A percentile compares a stretch with the other conserved stretches of the same genome.
Evolutionary conservation across 495 filamentous ascomycete genomes (phyloP).

Genomic region (Apodospora peruviana): DNA sequence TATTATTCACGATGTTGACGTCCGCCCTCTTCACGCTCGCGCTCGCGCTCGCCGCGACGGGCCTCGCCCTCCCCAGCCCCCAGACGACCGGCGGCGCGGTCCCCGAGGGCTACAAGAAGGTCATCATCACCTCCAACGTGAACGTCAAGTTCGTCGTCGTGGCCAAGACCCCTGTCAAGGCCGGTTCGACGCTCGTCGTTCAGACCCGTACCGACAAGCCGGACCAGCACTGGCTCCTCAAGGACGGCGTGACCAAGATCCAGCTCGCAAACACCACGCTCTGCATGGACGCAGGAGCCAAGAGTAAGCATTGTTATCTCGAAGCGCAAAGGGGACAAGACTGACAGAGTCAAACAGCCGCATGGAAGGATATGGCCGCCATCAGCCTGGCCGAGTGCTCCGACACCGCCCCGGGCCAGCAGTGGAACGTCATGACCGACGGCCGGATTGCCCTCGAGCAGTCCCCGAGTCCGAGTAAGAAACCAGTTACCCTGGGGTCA

Average conservation of each 20-base stretch:
- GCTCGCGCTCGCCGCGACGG: constrained; percentile 39
- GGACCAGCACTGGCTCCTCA: constrained; percentile 48
- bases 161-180: constrained; percentile 28
- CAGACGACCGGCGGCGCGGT: constrained; percentile 30
- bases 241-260: constrained; percentile 35
- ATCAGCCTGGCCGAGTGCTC: constrained; percentile 38
- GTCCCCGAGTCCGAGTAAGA: constrained; percentile 36
- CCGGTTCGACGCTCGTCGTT: constrained; percentile 36
- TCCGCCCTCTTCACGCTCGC: constrained; percentile 26
- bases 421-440: constrained; percentile 42
- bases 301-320: constrained; percentile 30
- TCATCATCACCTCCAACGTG: constrained; percentile 47
- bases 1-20: constrained; percentile 29
- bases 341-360: constrained; percentile 19
- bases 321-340: too few species aligned
- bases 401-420: constrained; percentile 35
- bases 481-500: neutral
- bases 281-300: constrained; percentile 45
- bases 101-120: constrained; percentile 37
- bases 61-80: too few species aligned
- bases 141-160: constrained; percentile 47
- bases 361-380: constrained; percentile 50
- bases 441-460: constrained; percentile 42
- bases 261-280: constrained; percentile 39
- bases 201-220: constrained; percentile 34